Evolutionary conservation across 805 yeast genomes (phyloP), one percentile per base, ranked within the genome.

Genomic region (Nakazawaea anatomiae): DNA sequence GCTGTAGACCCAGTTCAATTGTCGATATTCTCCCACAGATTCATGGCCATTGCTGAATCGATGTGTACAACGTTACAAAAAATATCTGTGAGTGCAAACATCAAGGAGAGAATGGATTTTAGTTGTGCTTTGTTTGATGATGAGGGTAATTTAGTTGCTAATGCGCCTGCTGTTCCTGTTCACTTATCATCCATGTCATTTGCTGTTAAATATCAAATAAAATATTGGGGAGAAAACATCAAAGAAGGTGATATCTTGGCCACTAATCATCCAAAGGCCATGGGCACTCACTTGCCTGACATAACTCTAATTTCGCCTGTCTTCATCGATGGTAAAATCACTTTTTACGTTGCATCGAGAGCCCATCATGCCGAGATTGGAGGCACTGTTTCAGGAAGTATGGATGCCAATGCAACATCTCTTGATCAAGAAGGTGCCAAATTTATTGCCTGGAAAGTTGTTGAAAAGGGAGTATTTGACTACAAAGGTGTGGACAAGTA

Each of bases 341-440:
- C 72, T 32, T 79, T 79, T 57, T 77, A 77, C 65, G 75, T 76
- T 18, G 85, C 84, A 4, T 72, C 83, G 1, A 66, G 85, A 53
- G 84, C 83, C 4, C 85, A 80, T 61, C 85, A 80, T 62, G 79
- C 84, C 28, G 85, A 80, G 55, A 79, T 80, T 57, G 85, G 85
- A 40, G 79, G 82, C n/a, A 72, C 79, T 46, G 70, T 79, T 45
- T 81, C 83, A 7, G 83, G 83, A 4, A 73, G 80, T 1, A 77
- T 75, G 70, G 77, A 82, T 27, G 76, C 84, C 3, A 68, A 77
- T 58, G 79, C 84, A 11, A 75, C 74, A 56, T 71, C 74, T 39
- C 68, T 80, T 39, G 73, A 63, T 53, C 79, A 79, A 53, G 85
- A 80, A 61, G 85, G 84, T 50, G 83, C 78, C 2, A 71, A 77